Evolutionary conservation across 1,139 yeast genomes (phyloP).

Genomic region (Zygosaccharomyces sapae): DNA sequence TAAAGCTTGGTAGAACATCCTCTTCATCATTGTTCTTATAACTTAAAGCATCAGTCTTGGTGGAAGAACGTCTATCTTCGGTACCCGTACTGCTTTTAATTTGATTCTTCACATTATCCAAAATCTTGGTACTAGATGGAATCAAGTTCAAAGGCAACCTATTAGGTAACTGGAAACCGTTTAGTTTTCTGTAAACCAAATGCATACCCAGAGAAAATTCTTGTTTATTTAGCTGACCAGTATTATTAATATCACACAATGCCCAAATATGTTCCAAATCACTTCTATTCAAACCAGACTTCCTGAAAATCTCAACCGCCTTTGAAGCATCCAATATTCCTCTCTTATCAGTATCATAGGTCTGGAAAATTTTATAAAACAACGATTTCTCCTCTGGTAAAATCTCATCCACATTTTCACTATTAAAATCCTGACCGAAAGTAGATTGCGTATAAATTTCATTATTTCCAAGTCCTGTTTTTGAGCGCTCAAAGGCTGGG

Average conservation of each 20-base stretch:
- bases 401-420: conserved; percentile 57
- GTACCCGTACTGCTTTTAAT: conserved; percentile 41
- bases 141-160: conserved; percentile 67
- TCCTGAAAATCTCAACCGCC: conserved; percentile 83
- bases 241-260: conserved; percentile 63
- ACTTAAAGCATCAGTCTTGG: conserved; percentile 32
- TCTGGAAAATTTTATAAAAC: conserved; percentile 81
- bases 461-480: conserved; percentile 51
- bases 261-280: conserved; percentile 93
- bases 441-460: conserved; percentile 36
- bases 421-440: conserved; percentile 31
- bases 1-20: conserved; percentile 36
- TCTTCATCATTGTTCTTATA: conserved; percentile 44
- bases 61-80: conserved; percentile 16
- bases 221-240: conserved; percentile 70
- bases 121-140: conserved; percentile 72
- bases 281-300: conserved; percentile 79
- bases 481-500: conserved; percentile 35
- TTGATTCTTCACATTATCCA: conserved; percentile 55
- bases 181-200: conserved; percentile 67
- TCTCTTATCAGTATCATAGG: conserved; percentile 69
- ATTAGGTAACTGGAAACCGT: conserved; percentile 69
- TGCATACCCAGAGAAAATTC: conserved; percentile 85
- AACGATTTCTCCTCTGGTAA: conserved; percentile 81
- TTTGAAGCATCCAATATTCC: conserved; percentile 77